Conservation (phyloP, 1,139 yeast genomes). For the Diutina rugosa region DNA sequence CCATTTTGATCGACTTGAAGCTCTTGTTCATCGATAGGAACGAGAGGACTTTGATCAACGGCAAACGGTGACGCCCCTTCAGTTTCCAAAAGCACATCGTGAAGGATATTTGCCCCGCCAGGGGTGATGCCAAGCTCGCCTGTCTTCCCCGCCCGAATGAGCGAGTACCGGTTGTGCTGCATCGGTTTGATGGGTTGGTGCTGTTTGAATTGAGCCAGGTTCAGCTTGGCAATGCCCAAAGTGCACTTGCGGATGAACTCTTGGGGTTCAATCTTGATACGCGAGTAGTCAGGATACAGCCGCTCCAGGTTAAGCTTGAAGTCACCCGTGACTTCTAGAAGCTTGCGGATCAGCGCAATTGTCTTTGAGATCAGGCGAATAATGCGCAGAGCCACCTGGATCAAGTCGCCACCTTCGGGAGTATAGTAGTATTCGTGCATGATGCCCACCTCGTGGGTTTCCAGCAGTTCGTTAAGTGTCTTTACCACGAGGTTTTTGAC, state of each 20-base stretch:
- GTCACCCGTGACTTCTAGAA: slow-evolving; percentile 50
- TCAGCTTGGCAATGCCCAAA: slow-evolving; percentile 40
- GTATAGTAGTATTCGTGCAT: slow-evolving; percentile 36
- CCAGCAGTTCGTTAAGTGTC: slow-evolving; percentile 24
- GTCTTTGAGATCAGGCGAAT: slow-evolving; percentile 41
- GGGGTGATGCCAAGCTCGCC: slow-evolving; percentile 40
- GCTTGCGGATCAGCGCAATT: slow-evolving; percentile 27
- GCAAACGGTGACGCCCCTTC: background rate
- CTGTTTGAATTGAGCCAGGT: slow-evolving; percentile 18
- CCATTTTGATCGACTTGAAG: slow-evolving; percentile 36
- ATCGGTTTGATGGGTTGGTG: slow-evolving; percentile 10
- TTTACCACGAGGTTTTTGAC: slow-evolving; percentile 51
- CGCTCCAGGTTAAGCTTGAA: slow-evolving; percentile 54
- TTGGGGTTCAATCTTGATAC: slow-evolving; percentile 45
- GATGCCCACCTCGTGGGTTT: slow-evolving; percentile 5
- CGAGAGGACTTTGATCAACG: slow-evolving; percentile 5
- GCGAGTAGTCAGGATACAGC: slow-evolving; percentile 59
- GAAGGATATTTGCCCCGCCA: slow-evolving; percentile 45
- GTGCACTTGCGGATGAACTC: slow-evolving; percentile 54
- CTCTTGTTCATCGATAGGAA: slow-evolving; percentile 23
- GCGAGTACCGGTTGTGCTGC: slow-evolving; percentile 35
- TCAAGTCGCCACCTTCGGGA: slow-evolving; percentile 53
- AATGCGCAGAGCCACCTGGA: slow-evolving; percentile 52
- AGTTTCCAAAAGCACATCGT: slow-evolving; percentile 32
- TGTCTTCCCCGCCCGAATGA: slow-evolving; percentile 45